Evolutionary conservation across 495 filamentous ascomycete genomes (phyloP).

Genomic region (Neurospora discreta): DNA sequence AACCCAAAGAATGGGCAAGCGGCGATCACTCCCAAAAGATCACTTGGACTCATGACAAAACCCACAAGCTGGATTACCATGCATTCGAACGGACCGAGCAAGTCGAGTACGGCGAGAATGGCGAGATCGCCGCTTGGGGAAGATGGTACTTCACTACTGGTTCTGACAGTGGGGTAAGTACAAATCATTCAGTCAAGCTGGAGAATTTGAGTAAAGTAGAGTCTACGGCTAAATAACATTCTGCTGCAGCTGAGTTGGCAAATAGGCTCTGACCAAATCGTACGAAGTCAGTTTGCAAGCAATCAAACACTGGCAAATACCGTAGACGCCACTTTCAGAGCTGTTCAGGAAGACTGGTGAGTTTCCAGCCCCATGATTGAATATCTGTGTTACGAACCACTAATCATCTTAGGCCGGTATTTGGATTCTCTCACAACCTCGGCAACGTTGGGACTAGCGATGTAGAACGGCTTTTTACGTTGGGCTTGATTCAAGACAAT

Average conservation of each 20-base stretch:
- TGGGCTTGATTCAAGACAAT: slow-evolving; percentile 62
- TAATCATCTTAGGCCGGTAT: slow-evolving; percentile 52
- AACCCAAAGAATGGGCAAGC: slow-evolving; percentile 31
- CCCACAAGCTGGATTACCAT: slow-evolving; percentile 33
- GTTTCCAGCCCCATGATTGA: not conserved
- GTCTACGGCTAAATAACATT: slow-evolving; percentile 4
- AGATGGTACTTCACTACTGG: slow-evolving; percentile 59
- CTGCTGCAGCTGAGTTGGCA: slow-evolving; percentile 42
- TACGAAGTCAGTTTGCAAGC: slow-evolving; percentile 56
- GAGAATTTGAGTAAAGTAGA: not conserved
- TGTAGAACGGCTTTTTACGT: slow-evolving; percentile 53
- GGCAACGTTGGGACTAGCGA: slow-evolving; percentile 22
- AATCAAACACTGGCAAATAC: slow-evolving; percentile 52
- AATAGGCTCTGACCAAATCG: slow-evolving; percentile 51
- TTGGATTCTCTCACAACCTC: slow-evolving; percentile 78
- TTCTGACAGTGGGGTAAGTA: slow-evolving; percentile 24
- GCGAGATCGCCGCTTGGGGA: slow-evolving; percentile 79
- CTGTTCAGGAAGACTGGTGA: slow-evolving; percentile 58
- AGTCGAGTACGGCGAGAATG: slow-evolving; percentile 53
- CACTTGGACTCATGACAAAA: slow-evolving; percentile 27
- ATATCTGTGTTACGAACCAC: not conserved
- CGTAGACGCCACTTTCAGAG: slow-evolving; percentile 54
- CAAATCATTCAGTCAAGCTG: not conserved
- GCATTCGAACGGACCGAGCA: slow-evolving; percentile 52
- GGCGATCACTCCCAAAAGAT: slow-evolving; percentile 27